Evolutionary conservation across 73 alveolate genomes (phyloP).

Genomic region (Blepharisma stoltei): DNA sequence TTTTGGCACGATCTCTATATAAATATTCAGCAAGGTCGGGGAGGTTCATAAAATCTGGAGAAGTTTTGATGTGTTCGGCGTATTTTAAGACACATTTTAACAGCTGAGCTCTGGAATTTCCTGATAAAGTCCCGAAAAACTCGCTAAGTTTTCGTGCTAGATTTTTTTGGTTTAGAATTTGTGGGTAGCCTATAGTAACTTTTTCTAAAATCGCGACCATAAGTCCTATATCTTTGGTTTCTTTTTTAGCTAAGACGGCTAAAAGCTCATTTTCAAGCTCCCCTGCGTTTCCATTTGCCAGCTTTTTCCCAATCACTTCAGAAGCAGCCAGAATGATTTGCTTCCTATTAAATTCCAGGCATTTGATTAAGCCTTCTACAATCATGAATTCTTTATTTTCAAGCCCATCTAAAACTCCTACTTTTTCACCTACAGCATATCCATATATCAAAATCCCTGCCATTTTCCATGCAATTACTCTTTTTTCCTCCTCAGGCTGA

Average conservation of each 20-base stretch:
- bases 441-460: conserved; percentile 80
- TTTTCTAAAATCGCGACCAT: conserved; percentile 39
- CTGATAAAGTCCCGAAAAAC: neutral
- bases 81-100: neutral
- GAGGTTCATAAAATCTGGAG: neutral
- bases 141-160: neutral
- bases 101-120: neutral
- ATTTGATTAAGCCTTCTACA: conserved; percentile 31
- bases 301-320: conserved; percentile 50
- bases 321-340: conserved; percentile 48
- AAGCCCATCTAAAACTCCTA: conserved; percentile 21
- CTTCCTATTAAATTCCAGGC: conserved; percentile 33
- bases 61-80: neutral
- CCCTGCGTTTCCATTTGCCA: conserved; percentile 29
- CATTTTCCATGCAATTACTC: conserved; percentile 78
- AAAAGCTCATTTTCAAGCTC: neutral
- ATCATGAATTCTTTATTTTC: neutral
- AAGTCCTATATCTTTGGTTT: conserved; percentile 37
- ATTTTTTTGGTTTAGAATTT: conserved; percentile 34
- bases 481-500: conserved; percentile 58
- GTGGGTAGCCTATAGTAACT: conserved; percentile 38
- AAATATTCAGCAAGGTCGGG: conserved; percentile 5
- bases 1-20: conserved; percentile 10
- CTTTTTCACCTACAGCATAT: conserved; percentile 59
- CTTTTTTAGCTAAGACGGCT: conserved; percentile 28